Conservation (phyloP, 768 basidiomycete species). For the Lactarius indigo region DNA sequence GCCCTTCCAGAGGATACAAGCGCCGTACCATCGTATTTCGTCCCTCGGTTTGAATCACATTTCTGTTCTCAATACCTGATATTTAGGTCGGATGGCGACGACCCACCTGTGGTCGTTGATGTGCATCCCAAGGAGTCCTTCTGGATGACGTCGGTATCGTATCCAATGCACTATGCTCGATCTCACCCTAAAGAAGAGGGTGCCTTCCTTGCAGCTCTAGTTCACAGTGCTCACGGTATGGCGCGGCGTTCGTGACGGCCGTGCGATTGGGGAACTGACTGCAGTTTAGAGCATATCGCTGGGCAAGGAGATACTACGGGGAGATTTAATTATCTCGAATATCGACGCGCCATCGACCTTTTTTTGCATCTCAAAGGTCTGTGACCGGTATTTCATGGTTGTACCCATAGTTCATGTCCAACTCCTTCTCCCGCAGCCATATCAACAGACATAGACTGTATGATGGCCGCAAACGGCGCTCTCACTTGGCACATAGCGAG, state of each 20-base stretch:
- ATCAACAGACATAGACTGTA: not conserved
- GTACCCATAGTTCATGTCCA: not conserved
- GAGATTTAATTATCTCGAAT: slow-evolving; percentile 15
- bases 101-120: not conserved
- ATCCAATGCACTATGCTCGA: slow-evolving; percentile 11
- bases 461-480: slow-evolving; percentile 11
- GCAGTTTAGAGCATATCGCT: slow-evolving; percentile 9
- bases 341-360: slow-evolving; percentile 7
- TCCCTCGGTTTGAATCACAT: not conserved
- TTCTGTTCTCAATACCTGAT: not conserved
- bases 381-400: not conserved
- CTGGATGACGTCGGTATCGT: slow-evolving; percentile 2
- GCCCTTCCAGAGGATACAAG: not conserved
- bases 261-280: not conserved
- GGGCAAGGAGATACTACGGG: slow-evolving; percentile 2
- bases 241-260: not conserved
- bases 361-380: slow-evolving; percentile 16
- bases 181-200: slow-evolving; percentile 8
- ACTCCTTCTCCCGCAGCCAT: not conserved
- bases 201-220: slow-evolving; percentile 10
- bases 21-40: not conserved
- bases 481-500: slow-evolving; percentile 11
- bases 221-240: slow-evolving; percentile 16
- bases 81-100: slow-evolving; percentile 1
- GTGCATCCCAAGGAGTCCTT: slow-evolving; percentile 6